These are phyloP conservation scores for Rutstroemia sp. DNA, from an alignment of 2,329 filamentous ascomycete species.

Conservation along the genomic window DNA sequence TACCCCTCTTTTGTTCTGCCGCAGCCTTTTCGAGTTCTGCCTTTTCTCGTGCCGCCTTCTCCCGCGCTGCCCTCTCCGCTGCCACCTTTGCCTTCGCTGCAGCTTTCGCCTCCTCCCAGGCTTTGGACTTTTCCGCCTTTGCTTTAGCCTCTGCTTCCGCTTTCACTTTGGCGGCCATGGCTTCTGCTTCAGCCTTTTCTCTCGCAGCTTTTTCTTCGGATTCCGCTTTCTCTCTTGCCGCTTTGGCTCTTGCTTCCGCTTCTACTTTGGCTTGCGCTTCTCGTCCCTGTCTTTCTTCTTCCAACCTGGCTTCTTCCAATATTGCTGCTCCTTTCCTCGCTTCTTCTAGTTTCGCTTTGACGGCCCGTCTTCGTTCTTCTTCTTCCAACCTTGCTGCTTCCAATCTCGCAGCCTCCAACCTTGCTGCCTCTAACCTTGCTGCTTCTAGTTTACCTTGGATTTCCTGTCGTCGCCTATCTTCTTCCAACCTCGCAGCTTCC, in stretches of 20 bases:
- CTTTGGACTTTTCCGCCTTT: constrained; percentile 18
- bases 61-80: constrained; percentile 18
- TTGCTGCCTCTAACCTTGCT: constrained; percentile 30
- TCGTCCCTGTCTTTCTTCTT: constrained; percentile 21
- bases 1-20: constrained; percentile 25
- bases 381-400: constrained; percentile 33
- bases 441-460: constrained; percentile 32
- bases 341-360: constrained; percentile 33
- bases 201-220: neutral
- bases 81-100: neutral
- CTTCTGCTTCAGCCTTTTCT: constrained; percentile 11
- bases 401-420: constrained; percentile 29
- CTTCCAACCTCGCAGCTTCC: constrained; percentile 31
- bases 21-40: constrained; percentile 18
- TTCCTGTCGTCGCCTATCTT: constrained; percentile 25
- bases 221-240: constrained; percentile 2
- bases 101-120: constrained; percentile 3
- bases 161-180: constrained; percentile 10
- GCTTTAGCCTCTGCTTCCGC: constrained; percentile 27
- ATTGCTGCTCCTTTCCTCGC: constrained; percentile 28
- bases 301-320: constrained; percentile 25
- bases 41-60: constrained; percentile 16
- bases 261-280: constrained; percentile 37
- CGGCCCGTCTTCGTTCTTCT: constrained; percentile 19
- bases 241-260: constrained; percentile 3